Percentiles rank a stretch among this genome's conserved stretches.
Conservation (phyloP, 1,139 yeast species). For the Magnusiomyces paraingens region DNA sequence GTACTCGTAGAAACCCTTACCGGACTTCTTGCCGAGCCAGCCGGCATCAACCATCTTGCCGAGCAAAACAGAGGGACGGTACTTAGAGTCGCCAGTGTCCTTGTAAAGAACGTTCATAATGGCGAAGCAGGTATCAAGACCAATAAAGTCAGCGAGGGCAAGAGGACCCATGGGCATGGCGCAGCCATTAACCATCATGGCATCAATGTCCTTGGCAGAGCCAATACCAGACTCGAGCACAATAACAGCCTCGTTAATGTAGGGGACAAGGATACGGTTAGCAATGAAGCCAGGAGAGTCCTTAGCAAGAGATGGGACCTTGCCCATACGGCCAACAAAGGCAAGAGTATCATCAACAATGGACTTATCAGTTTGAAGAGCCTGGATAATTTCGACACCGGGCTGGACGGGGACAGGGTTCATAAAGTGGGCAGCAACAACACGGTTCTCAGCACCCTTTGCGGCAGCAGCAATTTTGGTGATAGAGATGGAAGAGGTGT, state of each 20-base stretch:
- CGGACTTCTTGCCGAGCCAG: constrained; percentile 38
- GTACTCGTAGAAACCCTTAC: constrained; percentile 40
- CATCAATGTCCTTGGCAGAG: constrained; percentile 37
- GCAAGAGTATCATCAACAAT: constrained; percentile 32
- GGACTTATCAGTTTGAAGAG: constrained; percentile 36
- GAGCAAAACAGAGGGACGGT: constrained; percentile 37
- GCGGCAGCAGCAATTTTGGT: constrained; percentile 41
- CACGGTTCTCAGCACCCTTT: constrained; percentile 37
- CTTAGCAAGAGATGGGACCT: constrained; percentile 34
- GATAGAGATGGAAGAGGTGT: constrained; percentile 40
- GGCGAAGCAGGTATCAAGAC: constrained; percentile 40
- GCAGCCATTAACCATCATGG: constrained; percentile 41
- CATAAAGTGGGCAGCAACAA: constrained; percentile 41
- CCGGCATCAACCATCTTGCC: constrained; percentile 40
- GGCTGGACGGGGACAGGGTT: constrained; percentile 43
- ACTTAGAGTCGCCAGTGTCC: constrained; percentile 40
- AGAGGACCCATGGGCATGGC: constrained; percentile 46
- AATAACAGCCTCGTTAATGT: constrained; percentile 40
- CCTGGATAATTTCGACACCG: constrained; percentile 41
- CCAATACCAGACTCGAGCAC: constrained; percentile 41
- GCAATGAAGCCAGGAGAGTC: constrained; percentile 42
- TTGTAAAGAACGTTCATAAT: constrained; percentile 38
- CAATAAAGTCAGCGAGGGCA: constrained; percentile 40
- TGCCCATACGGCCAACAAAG: constrained; percentile 34
- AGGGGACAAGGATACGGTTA: constrained; percentile 39